These are phyloP conservation scores for Lathyrus aphaca DNA, from an alignment of 306 rosid species.

Conservation along the genomic window DNA sequence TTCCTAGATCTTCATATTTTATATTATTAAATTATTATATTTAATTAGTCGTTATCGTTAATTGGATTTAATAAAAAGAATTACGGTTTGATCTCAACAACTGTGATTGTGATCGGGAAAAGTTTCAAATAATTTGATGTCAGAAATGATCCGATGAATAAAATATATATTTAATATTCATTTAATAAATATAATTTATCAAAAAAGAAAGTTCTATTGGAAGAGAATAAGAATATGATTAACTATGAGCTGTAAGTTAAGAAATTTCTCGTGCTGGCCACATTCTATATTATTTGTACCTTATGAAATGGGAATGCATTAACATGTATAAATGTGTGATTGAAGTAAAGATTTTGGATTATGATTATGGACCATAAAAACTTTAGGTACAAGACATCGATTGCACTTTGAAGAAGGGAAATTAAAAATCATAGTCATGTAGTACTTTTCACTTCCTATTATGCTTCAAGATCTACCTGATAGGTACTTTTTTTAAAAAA, in stretches of 20 bases:
- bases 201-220: not conserved
- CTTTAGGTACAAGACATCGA: conserved; percentile 7
- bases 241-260: conserved; percentile 29
- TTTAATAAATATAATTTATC: not conserved
- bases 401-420: not conserved
- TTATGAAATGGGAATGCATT: conserved; percentile 25
- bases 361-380: not conserved
- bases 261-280: conserved; percentile 23
- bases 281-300: conserved; percentile 27
- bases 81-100: too few species aligned
- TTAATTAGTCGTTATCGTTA: not conserved
- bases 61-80: too few species aligned
- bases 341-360: conserved; percentile 40
- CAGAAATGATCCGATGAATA: too few species aligned
- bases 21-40: not conserved
- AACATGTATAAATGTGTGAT: conserved; percentile 35
- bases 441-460: not conserved
- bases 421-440: not conserved
- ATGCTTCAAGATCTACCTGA: conserved; percentile 2
- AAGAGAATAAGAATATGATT: conserved; percentile 6
- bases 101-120: too few species aligned
- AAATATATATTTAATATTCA: too few species aligned
- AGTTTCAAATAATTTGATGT: too few species aligned
- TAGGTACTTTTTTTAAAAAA: not conserved
- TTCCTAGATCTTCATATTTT: conserved; percentile 5